Evolutionary conservation across 495 filamentous ascomycete genomes (phyloP).

Genomic region (Penicillium cosmopolitanum): DNA sequence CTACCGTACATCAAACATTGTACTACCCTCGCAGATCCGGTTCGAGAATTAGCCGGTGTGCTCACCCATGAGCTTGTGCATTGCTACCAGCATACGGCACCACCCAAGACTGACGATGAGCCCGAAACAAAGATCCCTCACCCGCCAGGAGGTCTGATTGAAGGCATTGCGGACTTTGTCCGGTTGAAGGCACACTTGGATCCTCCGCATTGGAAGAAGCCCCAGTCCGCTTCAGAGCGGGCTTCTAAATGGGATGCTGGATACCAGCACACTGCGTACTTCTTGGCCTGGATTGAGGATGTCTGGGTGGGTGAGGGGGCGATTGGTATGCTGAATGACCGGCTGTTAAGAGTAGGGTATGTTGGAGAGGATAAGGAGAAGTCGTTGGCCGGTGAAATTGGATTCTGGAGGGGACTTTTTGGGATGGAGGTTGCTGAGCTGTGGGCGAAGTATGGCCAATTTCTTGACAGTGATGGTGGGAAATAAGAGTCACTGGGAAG

Average conservation of each 20-base stretch:
- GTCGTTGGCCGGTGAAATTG: conserved; percentile 30
- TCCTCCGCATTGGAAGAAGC: conserved; percentile 83
- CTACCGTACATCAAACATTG: conserved; percentile 69
- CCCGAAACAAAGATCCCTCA: conserved; percentile 18
- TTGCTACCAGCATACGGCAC: conserved; percentile 84
- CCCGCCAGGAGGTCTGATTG: conserved; percentile 78
- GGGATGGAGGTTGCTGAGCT: conserved; percentile 66
- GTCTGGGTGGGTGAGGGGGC: conserved; percentile 74
- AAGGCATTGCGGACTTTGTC: conserved; percentile 95
- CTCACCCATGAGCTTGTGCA: conserved; percentile 93
- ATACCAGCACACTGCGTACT: conserved; percentile 92
- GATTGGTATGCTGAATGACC: conserved; percentile 74
- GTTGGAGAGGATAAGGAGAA: conserved; percentile 34
- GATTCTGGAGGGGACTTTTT: conserved; percentile 74
- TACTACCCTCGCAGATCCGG: conserved; percentile 37
- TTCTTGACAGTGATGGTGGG: conserved; percentile 32
- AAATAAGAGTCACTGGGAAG: conserved; percentile 30
- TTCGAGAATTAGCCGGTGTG: conserved; percentile 78
- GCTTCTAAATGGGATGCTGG: conserved; percentile 78
- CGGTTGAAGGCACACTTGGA: conserved; percentile 70
- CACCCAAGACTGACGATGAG: conserved; percentile 44
- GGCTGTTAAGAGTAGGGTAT: conserved; percentile 57
- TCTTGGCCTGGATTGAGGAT: conserved; percentile 71
- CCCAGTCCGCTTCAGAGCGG: conserved; percentile 49
- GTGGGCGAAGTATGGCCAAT: conserved; percentile 71